A percentile compares a stretch with the other conserved stretches of the same genome.
Conservation (phyloP, 257 asterid genomes). For the Gentiana dahurica region DNA sequence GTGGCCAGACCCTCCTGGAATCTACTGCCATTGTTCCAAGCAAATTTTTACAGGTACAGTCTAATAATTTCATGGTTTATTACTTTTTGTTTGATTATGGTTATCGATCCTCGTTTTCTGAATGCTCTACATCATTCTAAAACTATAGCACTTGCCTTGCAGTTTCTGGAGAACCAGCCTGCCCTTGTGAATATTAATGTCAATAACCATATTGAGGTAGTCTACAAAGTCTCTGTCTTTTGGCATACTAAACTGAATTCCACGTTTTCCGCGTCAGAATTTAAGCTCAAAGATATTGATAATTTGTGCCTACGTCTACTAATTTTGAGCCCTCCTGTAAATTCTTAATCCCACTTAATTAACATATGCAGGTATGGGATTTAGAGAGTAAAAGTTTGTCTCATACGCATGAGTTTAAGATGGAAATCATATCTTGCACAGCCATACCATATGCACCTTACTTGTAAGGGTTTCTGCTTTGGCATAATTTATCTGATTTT, state of each 20-base stretch:
- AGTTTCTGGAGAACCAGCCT: constrained; percentile 73
- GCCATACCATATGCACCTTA: constrained; percentile 51
- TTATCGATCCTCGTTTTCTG: no score
- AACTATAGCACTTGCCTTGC: constrained; percentile 23
- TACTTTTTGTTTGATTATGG: no score
- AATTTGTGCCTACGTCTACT: background rate
- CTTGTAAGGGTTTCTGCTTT: constrained; percentile 36
- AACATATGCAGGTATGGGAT: constrained; percentile 73
- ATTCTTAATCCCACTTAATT: no score
- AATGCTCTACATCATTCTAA: no score
- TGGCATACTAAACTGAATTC: no score
- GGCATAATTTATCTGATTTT: background rate
- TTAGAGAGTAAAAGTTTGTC: constrained; percentile 46
- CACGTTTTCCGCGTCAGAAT: no score
- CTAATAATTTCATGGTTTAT: no score
- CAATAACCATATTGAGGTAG: constrained; percentile 74
- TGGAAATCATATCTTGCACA: constrained; percentile 54
- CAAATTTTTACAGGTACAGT: constrained; percentile 58
- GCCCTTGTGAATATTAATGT: constrained; percentile 54
- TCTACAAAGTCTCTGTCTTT: background rate
- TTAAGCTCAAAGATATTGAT: background rate
- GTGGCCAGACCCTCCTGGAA: constrained; percentile 63
- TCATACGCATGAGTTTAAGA: constrained; percentile 38
- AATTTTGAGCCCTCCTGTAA: no score
- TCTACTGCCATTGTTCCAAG: constrained; percentile 50